Base-by-base conservation (phyloP, 2,329 filamentous ascomycete species). In the Scolecobasidium constrictum region DNA sequence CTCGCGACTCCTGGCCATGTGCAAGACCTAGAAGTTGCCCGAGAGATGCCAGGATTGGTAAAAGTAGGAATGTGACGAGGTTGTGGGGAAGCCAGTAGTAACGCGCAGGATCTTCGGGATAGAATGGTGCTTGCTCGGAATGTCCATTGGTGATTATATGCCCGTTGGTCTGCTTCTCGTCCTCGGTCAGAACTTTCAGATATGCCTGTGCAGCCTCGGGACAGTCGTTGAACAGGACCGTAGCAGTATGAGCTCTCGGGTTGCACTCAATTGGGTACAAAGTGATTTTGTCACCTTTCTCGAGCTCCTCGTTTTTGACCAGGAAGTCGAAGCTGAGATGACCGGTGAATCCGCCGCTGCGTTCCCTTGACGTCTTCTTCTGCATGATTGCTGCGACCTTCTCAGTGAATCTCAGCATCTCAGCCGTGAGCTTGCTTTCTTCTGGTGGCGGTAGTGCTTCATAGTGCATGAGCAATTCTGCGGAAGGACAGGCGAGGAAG, bases 271-370 rank as follows among this genome's bases (percentile, higher is more conserved):
- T 84, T 0, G 79, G 77, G 48, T 76, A 80, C 23, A 54, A 47
- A 39, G 53, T 39, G 44, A 58, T 49, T 38, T 54, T 49, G 49
- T 49, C 39, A 36, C 47, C n/a, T 35, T 67, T 50, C n/a, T 60
- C 57, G 3, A 11, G 12, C 22, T 15, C 15, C 35, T 70, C 63
- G 38, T 75, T 69, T n/a, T n/a, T n/a, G 2, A 82, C 72, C 49
- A 86, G 63, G 48, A 88, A 81, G 55, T 85, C 78, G 42, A 88
- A 80, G 15, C 74, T 80, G 22, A 87, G 56, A 54, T 88, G 84
- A 0, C 83, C 83, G 0, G 81, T 86, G n/a, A n/a, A n/a, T n/a
- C n/a, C n/a, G n/a, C n/a, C n/a, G n/a, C n/a, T n/a, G n/a, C n/a
- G n/a, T n/a, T n/a, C n/a, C n/a, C n/a, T n/a, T n/a, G n/a, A n/a